Percentiles rank a stretch among this genome's conserved stretches.
These are phyloP conservation scores for Venturia oleaginea DNA, from an alignment of 2,329 filamentous ascomycete genomes.

Conservation along the genomic window DNA sequence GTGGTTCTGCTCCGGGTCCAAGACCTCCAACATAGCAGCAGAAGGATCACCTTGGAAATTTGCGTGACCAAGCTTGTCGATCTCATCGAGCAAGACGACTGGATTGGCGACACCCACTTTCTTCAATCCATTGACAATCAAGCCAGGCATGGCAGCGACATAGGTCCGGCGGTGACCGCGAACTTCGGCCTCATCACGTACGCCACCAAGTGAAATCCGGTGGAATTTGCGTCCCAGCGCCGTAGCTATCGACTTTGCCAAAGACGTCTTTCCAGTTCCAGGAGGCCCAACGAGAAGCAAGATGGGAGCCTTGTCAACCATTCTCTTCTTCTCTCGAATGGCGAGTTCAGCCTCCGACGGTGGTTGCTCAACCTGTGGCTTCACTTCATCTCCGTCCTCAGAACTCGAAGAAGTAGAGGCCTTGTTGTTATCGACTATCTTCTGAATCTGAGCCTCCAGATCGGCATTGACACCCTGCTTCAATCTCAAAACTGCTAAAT, in stretches of 20 bases:
- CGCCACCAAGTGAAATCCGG: conserved; percentile 89
- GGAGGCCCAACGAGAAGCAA: conserved; percentile 87
- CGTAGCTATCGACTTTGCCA: conserved; percentile 86
- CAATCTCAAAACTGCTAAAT: conserved; percentile 87
- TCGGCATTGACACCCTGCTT: conserved; percentile 86
- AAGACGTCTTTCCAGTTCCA: conserved; percentile 89
- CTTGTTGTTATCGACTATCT: conserved; percentile 37
- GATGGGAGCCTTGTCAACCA: conserved; percentile 93
- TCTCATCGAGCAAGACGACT: conserved; percentile 91
- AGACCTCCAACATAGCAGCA: conserved; percentile 93
- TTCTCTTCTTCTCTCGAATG: conserved; percentile 68
- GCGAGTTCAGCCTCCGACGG: conserved; percentile 52
- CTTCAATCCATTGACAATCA: conserved; percentile 86
- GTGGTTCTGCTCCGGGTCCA: conserved; percentile 95
- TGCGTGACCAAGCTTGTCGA: conserved; percentile 87
- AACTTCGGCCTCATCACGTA: conserved; percentile 94
- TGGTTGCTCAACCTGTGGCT: conserved; percentile 34
- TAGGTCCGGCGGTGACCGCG: conserved; percentile 91
- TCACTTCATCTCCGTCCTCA: conserved; percentile 38
- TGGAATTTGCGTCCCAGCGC: conserved; percentile 94
- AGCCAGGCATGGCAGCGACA: conserved; percentile 95
- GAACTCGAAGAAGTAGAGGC: conserved; percentile 22
- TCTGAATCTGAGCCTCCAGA: conserved; percentile 65
- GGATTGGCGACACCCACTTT: conserved; percentile 95
- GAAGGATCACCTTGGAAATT: conserved; percentile 94